Percentiles rank a stretch among this genome's conserved stretches.
phyloP scores from a whole-genome alignment of 805 yeast genomes.

The Ogataea glucozyma region DNA sequence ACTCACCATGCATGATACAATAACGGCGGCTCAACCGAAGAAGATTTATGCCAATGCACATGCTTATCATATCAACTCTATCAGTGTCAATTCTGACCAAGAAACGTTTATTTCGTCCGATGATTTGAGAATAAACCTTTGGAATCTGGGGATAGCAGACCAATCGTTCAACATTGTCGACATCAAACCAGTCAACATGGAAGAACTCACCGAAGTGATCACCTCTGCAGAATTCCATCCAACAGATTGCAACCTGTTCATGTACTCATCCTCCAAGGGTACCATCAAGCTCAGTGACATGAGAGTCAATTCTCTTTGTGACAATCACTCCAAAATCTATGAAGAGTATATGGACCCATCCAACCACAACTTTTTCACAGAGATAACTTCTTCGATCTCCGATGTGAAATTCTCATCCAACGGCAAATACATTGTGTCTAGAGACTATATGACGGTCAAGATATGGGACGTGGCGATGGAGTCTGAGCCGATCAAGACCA shows the following conservation, averaged over 20 bases:
- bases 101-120: slow-evolving; percentile 93
- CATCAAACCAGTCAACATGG: slow-evolving; percentile 98
- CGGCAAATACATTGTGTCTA: slow-evolving; percentile 92
- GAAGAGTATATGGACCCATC: slow-evolving; percentile 94
- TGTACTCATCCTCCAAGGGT: slow-evolving; percentile 95
- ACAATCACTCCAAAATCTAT: slow-evolving; percentile 79
- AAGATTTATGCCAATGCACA: slow-evolving; percentile 93
- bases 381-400: slow-evolving; percentile 89
- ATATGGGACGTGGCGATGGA: slow-evolving; percentile 99
- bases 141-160: slow-evolving; percentile 94
- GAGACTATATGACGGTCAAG: slow-evolving; percentile 96
- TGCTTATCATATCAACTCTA: slow-evolving; percentile 96
- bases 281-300: slow-evolving; percentile 93
- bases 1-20: slow-evolving; percentile 89
- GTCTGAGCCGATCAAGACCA: slow-evolving; percentile 88
- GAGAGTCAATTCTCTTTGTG: slow-evolving; percentile 95
- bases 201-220: slow-evolving; percentile 96
- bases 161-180: slow-evolving; percentile 97
- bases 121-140: slow-evolving; percentile 90
- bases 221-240: slow-evolving; percentile 98
- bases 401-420: slow-evolving; percentile 91
- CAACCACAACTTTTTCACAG: slow-evolving; percentile 93
- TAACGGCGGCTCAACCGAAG: slow-evolving; percentile 93
- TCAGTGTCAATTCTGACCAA: slow-evolving; percentile 91
- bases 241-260: slow-evolving; percentile 82